A percentile compares a stretch with the other conserved stretches of the same genome.
Conservation (phyloP, 495 filamentous ascomycete species). For the Aspergillus diversus region DNA sequence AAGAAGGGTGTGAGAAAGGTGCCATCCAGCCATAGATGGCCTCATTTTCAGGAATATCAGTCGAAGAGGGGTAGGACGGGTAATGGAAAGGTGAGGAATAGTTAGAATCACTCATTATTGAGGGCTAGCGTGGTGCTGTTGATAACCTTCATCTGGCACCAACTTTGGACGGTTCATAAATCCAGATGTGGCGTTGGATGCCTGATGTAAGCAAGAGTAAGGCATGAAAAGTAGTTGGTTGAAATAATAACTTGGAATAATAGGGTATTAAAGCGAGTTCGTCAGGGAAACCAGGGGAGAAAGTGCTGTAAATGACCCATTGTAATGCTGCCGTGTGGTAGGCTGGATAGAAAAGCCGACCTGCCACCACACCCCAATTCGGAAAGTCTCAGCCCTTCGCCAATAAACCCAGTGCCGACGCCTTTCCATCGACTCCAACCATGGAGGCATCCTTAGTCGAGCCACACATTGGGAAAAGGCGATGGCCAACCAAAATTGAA, state of each 20-base stretch:
- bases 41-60: conserved; percentile 30
- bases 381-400: conserved; percentile 4
- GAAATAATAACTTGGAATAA: background rate
- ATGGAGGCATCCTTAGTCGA: too few species aligned
- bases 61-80: conserved; percentile 23
- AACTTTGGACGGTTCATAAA: background rate
- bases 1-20: conserved; percentile 27
- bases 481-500: too few species aligned
- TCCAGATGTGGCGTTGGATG: background rate
- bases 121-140: conserved; percentile 13
- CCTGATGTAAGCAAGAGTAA: background rate
- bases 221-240: background rate
- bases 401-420: background rate
- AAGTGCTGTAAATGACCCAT: too few species aligned
- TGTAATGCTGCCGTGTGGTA: conserved; percentile 33
- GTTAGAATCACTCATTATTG: conserved; percentile 36
- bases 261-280: background rate
- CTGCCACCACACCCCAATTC: conserved; percentile 10
- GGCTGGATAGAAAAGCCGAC: conserved; percentile 41
- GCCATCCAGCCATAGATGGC: conserved; percentile 25
- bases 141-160: background rate
- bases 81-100: conserved; percentile 26
- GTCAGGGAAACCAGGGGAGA: background rate
- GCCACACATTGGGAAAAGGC: too few species aligned
- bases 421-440: background rate